These are phyloP conservation scores for Rhodomyrtus tomentosa DNA, from an alignment of 345 rosid genomes.

Conservation along the genomic window DNA sequence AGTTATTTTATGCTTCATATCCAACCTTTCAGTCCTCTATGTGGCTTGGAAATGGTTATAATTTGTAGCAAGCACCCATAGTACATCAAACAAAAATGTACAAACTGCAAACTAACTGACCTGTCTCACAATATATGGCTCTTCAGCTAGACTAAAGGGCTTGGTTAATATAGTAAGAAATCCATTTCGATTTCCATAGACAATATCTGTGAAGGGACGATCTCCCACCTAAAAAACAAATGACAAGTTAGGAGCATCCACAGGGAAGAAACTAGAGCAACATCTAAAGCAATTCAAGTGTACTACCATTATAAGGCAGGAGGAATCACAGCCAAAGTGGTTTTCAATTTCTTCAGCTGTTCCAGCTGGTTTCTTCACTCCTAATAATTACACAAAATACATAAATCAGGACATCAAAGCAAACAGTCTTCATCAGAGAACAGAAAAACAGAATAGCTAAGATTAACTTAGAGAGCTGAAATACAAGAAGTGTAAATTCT, in stretches of 20 bases:
- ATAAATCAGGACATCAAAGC: not conserved
- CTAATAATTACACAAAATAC: constrained; percentile 13
- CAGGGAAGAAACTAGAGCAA: not conserved
- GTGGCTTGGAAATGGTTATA: not conserved
- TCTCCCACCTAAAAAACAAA: constrained; percentile 71
- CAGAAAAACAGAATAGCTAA: not conserved
- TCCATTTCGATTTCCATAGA: constrained; percentile 79
- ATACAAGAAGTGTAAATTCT: not conserved
- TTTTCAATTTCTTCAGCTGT: constrained; percentile 87
- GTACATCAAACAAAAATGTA: not conserved
- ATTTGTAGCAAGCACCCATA: not conserved
- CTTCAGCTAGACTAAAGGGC: constrained; percentile 70
- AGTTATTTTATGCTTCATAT: not conserved
- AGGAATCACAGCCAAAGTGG: constrained; percentile 81
- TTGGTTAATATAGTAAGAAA: constrained; percentile 68
- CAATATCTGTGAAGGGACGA: constrained; percentile 88
- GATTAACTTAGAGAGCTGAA: not conserved
- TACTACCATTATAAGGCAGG: constrained; percentile 75
- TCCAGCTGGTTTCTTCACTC: constrained; percentile 91
- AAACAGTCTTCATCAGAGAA: not conserved
- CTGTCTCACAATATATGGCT: constrained; percentile 94
- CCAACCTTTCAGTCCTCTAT: not conserved
- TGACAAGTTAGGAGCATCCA: constrained; percentile 2
- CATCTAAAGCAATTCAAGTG: constrained; percentile 1
- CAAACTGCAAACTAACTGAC: constrained; percentile 25